Conservation (phyloP, 768 basidiomycete genomes). For the Nidularia pulvinata region DNA sequence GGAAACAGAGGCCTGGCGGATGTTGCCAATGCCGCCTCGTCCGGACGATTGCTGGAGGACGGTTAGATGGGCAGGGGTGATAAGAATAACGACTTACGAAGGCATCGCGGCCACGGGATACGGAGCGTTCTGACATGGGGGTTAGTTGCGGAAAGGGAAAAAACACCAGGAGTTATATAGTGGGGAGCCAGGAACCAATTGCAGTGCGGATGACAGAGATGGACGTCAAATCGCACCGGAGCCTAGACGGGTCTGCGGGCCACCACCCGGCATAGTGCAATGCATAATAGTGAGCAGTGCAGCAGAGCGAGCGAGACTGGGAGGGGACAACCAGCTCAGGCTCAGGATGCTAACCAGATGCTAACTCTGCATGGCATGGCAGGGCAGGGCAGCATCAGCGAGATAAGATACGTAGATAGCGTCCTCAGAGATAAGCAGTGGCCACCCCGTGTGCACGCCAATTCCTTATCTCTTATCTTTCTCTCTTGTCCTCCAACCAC, state of each 20-base stretch:
- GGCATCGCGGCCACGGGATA: conserved; percentile 61
- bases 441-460: background rate
- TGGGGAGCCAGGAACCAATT: background rate
- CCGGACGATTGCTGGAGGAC: conserved; percentile 53
- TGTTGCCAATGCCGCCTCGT: conserved; percentile 71
- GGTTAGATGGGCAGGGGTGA: conserved; percentile 3
- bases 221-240: background rate
- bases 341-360: too few species aligned
- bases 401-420: too few species aligned
- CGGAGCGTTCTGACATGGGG: conserved; percentile 42
- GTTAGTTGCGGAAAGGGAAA: background rate
- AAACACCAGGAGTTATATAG: conserved; percentile 5
- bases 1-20: conserved; percentile 46
- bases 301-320: too few species aligned
- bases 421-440: too few species aligned
- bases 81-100: conserved; percentile 37
- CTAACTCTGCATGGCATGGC: too few species aligned
- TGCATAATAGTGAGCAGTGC: background rate
- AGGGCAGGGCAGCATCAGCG: too few species aligned
- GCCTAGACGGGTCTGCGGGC: background rate
- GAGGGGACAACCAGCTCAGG: too few species aligned
- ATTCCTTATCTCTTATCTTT: background rate
- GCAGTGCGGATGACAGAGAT: background rate
- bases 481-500: conserved; percentile 4
- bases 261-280: background rate